These are phyloP conservation scores for Eutrema heterophyllum DNA, from an alignment of 345 rosid genomes.

Conservation along the genomic window DNA sequence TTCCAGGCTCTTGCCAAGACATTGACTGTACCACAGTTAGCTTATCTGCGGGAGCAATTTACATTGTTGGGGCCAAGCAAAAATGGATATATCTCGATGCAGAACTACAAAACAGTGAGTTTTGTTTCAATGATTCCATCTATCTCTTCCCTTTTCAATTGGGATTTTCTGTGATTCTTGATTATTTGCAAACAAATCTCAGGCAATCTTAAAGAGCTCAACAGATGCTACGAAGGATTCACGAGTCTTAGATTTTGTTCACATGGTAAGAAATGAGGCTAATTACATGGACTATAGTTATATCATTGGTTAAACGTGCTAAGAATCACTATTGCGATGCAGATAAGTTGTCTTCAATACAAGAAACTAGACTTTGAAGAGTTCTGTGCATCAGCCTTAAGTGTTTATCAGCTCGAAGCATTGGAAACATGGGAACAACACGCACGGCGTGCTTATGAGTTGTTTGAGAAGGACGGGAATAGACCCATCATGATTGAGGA, in stretches of 20 bases:
- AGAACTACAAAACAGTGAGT: conserved; percentile 77
- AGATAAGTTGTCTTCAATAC: conserved; percentile 76
- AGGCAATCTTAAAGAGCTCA: conserved; percentile 54
- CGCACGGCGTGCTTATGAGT: conserved; percentile 74
- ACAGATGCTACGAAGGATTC: conserved; percentile 89
- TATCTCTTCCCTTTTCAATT: neutral
- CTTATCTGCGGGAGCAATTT: conserved; percentile 86
- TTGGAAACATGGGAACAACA: conserved; percentile 88
- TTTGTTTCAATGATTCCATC: neutral
- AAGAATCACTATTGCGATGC: conserved; percentile 11
- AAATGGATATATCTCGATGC: conserved; percentile 73
- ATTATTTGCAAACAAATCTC: conserved; percentile 16
- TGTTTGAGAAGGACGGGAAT: conserved; percentile 88
- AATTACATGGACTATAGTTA: neutral
- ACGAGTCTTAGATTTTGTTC: conserved; percentile 65
- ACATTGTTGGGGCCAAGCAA: conserved; percentile 69
- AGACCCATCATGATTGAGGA: conserved; percentile 86
- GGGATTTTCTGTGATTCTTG: conserved; percentile 8
- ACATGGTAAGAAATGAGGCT: conserved; percentile 42
- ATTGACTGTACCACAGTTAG: conserved; percentile 62
- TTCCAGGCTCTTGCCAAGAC: conserved; percentile 87
- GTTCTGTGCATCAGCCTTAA: conserved; percentile 84
- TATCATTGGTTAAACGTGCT: neutral
- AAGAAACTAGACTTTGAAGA: conserved; percentile 87
- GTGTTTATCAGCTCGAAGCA: conserved; percentile 89